A percentile compares a stretch with the other conserved stretches of the same genome.
These are phyloP conservation scores for Vigna mungo DNA, from an alignment of 306 rosid genomes.

Conservation along the genomic window DNA sequence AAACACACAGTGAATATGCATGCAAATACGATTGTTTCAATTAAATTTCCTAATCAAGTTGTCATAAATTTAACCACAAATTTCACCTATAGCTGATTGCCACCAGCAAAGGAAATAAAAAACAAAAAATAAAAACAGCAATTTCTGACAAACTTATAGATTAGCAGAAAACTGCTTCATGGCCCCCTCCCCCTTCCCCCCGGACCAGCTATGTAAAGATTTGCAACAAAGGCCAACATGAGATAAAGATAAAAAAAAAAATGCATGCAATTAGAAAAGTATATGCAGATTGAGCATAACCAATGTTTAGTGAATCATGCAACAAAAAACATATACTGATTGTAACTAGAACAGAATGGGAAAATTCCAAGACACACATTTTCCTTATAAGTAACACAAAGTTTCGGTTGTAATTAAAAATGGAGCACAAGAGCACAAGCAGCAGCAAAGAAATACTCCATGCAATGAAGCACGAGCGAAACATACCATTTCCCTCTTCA, in stretches of 20 bases:
- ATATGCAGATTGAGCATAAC: background rate
- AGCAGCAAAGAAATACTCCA: constrained; percentile 36
- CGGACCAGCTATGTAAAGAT: background rate
- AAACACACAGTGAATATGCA: constrained; percentile 14
- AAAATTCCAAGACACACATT: background rate
- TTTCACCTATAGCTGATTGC: background rate
- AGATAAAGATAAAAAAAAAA: background rate
- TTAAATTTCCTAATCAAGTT: constrained; percentile 12
- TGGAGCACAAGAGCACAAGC: constrained; percentile 33
- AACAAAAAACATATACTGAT: background rate
- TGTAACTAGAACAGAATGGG: background rate
- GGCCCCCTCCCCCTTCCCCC: no score
- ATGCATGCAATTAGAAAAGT: background rate
- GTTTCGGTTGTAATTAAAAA: background rate
- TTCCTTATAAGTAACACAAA: background rate
- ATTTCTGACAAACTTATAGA: background rate
- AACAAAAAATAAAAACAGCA: background rate
- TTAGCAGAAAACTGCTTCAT: background rate
- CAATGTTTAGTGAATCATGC: background rate
- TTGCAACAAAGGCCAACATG: background rate
- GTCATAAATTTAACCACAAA: background rate
- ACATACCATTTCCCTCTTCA: constrained; percentile 62
- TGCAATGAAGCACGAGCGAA: constrained; percentile 27
- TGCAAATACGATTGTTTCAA: background rate
- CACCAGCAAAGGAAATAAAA: constrained; percentile 12